Evolutionary conservation across 176 grass and related monocot genomes (phyloP), one percentile per base, ranked within the genome.

Genomic region (Carex parvula): DNA sequence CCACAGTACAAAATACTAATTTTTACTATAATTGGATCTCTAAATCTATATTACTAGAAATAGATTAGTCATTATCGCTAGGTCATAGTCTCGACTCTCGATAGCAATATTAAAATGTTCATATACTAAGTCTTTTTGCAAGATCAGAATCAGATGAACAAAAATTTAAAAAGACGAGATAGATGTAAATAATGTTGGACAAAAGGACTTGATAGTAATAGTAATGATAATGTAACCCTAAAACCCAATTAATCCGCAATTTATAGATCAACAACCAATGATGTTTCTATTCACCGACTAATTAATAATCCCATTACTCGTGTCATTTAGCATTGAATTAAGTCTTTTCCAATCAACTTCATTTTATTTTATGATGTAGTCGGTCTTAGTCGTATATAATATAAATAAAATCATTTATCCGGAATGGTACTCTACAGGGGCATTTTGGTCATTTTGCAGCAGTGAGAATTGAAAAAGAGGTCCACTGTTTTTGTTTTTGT

Each of bases 401-500:
- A 29, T 29, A 29, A 2, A 29, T 29, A 35, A 39, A 39, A 39
- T 39, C 37, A 39, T 6, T 39, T 39, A 44, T 44, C 42, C 42
- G 8, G 8, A 44, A 44, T 44, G 42, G 42, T 44, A 44, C 60
- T 20, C n/a, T 61, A 6, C 1, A 37, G 30, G 15, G 71, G 71
- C 15, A 76, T 52, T 76, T 48, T 53, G 3, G 71, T 76, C 71
- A 13, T 76, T 76, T 76, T 3, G 35, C 12, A 11, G 0, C 29
- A n/a, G 6, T n/a, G 35, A 80, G 53, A 39, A 29, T 29, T 29
- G 33, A 35, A 4, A 39, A 77, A 37, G 41, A 80, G 77, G 29
- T 81, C 56, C 15, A 81, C 78, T 16, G 78, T 81, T 57, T 12
- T 44, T 81, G 59, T 81, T 24, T 24, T 24, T 24, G 24, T 24